phyloP scores from a whole-genome alignment of 2,329 filamentous ascomycete species.

The Paramyrothecium roridum region DNA sequence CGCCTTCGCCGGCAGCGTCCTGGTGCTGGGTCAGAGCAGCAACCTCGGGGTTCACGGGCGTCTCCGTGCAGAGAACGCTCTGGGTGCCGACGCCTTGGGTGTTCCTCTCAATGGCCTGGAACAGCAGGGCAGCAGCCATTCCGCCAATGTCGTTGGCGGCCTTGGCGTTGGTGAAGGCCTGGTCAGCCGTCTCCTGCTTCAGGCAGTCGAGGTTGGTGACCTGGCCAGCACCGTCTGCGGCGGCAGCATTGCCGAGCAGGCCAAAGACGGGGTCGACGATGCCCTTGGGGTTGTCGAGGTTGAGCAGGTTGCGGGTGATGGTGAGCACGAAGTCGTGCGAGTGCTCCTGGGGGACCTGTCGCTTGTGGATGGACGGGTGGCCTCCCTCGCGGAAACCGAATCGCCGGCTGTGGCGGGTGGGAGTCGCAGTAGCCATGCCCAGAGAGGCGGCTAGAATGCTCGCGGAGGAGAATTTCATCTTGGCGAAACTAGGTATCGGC shows the following conservation, averaged over 20 bases:
- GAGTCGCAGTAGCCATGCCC: slow-evolving; percentile 12
- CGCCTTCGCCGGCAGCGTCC: slow-evolving; percentile 59
- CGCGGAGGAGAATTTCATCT: slow-evolving; percentile 12
- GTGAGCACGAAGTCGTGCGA: slow-evolving; percentile 48
- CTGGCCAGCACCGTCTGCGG: slow-evolving; percentile 39
- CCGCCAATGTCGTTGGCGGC: slow-evolving; percentile 46
- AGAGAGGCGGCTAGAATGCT: slow-evolving; percentile 7
- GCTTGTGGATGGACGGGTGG: slow-evolving; percentile 10
- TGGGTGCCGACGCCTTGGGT: slow-evolving; percentile 27
- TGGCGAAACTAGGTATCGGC: neutral
- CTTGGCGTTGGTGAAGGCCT: slow-evolving; percentile 60
- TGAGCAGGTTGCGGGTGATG: slow-evolving; percentile 38
- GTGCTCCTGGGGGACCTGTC: slow-evolving; percentile 55
- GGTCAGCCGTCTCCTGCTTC: slow-evolving; percentile 50
- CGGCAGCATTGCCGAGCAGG: slow-evolving; percentile 37
- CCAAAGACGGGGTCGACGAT: slow-evolving; percentile 49
- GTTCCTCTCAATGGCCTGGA: slow-evolving; percentile 51
- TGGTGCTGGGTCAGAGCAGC: slow-evolving; percentile 62
- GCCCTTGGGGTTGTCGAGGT: slow-evolving; percentile 49
- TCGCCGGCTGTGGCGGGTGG: slow-evolving; percentile 4
- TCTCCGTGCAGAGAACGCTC: slow-evolving; percentile 55
- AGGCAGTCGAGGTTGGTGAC: slow-evolving; percentile 40
- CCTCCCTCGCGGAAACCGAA: neutral
- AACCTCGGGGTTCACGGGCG: slow-evolving; percentile 63
- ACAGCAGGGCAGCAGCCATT: slow-evolving; percentile 52